These are phyloP conservation scores for Wallacemonas sp. DNA, from an alignment of 208 protist genomes.

Conservation along the genomic window DNA sequence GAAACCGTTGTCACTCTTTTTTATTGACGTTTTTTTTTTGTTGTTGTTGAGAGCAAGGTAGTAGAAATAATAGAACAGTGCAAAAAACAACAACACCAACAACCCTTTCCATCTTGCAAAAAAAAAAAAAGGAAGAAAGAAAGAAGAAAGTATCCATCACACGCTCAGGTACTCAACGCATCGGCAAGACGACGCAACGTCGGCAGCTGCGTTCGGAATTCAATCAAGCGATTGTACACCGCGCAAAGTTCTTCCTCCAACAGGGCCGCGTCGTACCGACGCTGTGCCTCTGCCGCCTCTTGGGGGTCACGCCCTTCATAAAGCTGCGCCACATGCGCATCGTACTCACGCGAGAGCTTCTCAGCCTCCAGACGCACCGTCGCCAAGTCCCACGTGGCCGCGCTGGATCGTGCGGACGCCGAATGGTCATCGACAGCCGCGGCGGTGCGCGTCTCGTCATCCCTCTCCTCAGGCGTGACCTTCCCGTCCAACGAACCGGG, in stretches of 20 bases:
- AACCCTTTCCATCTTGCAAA: not conserved
- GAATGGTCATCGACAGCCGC: not conserved
- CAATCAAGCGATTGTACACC: conserved; percentile 23
- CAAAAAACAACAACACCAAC: not conserved
- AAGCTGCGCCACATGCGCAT: conserved; percentile 16
- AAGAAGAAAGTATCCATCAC: not conserved
- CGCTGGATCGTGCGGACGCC: not conserved
- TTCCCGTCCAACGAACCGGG: not conserved
- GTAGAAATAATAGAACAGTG: too few relatives aligned
- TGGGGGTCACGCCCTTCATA: conserved; percentile 2
- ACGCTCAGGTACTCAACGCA: conserved; percentile 30
- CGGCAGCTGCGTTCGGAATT: conserved; percentile 40
- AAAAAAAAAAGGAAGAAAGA: conserved; percentile 2
- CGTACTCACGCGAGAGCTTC: conserved; percentile 33
- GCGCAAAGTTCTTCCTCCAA: conserved; percentile 24
- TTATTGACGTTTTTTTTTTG: not conserved
- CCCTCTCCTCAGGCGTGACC: not conserved
- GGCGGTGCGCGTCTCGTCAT: not conserved
- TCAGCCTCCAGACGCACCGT: conserved; percentile 31
- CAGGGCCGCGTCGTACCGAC: conserved; percentile 26
- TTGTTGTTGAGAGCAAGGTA: too few relatives aligned
- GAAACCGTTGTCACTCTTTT: not conserved
- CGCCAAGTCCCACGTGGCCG: conserved; percentile 15
- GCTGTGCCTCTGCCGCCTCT: conserved; percentile 18
- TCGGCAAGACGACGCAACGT: conserved; percentile 30